A percentile compares a stretch with the other conserved stretches of the same genome.
Evolutionary conservation across 176 grass and related monocot genomes (phyloP).

Genomic region (Triticum turgidum): DNA sequence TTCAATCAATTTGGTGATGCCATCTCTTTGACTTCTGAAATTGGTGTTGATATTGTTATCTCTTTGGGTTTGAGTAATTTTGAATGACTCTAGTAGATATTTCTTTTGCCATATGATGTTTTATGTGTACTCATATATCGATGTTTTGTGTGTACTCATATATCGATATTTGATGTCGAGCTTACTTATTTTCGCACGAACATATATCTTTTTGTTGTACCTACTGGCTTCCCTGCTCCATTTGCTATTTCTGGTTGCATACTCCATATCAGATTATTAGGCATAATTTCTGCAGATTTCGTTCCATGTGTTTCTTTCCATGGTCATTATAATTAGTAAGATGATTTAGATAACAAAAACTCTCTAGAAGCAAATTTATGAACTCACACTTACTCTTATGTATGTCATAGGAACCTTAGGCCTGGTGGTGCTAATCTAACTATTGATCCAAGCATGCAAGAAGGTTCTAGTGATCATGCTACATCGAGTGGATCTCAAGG

Average conservation of each 20-base stretch:
- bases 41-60: neutral
- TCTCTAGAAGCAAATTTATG: neutral
- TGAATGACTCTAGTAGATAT: neutral
- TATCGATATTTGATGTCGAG: neutral
- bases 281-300: neutral
- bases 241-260: neutral
- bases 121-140: neutral
- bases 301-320: neutral
- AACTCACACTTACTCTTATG: neutral
- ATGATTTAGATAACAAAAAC: neutral
- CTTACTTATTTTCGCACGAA: neutral
- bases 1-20: neutral
- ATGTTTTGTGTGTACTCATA: neutral
- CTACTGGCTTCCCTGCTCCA: neutral
- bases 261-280: neutral
- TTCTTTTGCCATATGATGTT: neutral
- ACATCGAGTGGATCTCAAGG: conserved; percentile 45
- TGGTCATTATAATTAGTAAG: neutral
- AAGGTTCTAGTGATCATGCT: conserved; percentile 48
- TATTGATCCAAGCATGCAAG: conserved; percentile 45
- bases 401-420: conserved; percentile 57
- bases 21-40: neutral
- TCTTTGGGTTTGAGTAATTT: neutral
- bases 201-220: neutral
- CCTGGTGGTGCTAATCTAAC: conserved; percentile 36